Conservation (phyloP, 129 eudicot genomes). For the Pseudognaphalium luteoalbum region DNA sequence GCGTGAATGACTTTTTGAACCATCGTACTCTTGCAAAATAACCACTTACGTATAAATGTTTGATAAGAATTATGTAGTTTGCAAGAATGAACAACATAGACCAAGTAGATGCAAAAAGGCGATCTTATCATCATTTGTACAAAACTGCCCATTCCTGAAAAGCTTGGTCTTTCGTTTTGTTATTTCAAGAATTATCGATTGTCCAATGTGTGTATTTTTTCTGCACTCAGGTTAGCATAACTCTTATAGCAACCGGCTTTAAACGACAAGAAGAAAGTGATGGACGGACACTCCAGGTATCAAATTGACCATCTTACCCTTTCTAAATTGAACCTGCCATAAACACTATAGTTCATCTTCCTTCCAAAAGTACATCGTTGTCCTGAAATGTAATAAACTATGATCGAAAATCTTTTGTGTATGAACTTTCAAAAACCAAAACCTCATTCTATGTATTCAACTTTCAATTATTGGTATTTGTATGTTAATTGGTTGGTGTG, state of each 20-base stretch:
- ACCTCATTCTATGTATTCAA: too few relatives aligned
- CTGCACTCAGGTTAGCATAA: slow-evolving; percentile 74
- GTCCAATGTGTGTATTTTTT: neutral
- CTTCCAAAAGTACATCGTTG: neutral
- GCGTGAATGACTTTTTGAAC: neutral
- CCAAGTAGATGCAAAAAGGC: neutral
- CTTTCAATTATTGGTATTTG: too few relatives aligned
- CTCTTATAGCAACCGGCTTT: slow-evolving; percentile 94
- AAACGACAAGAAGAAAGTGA: slow-evolving; percentile 89
- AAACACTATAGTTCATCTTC: too few relatives aligned
- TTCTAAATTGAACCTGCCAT: neutral
- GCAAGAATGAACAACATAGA: neutral
- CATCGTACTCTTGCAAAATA: neutral
- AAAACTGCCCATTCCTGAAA: neutral
- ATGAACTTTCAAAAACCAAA: too few relatives aligned
- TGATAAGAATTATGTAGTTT: too few relatives aligned
- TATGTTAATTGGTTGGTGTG: too few relatives aligned
- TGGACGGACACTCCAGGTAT: slow-evolving; percentile 70
- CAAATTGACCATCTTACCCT: slow-evolving; percentile 13
- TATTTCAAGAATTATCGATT: neutral
- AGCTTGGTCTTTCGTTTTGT: neutral
- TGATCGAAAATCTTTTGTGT: too few relatives aligned
- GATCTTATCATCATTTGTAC: neutral
- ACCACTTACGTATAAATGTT: neutral
- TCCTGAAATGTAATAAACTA: too few relatives aligned